Conservation (phyloP, 139 green algal genomes). For the Ettlia oleoabundans region DNA sequence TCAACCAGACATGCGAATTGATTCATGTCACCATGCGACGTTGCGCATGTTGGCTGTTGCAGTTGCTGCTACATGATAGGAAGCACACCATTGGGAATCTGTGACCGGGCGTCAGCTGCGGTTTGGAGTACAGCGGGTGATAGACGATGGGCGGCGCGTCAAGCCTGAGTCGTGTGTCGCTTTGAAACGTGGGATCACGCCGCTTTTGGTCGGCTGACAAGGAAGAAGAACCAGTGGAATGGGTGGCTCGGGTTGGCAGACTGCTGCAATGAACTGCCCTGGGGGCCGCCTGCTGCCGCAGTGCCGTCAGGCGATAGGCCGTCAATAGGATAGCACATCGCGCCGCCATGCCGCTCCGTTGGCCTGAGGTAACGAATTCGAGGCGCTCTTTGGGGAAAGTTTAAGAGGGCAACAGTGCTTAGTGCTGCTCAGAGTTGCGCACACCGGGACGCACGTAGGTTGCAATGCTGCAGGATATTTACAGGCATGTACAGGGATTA, state of each 20-base stretch:
- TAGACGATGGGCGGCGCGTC: slow-evolving; percentile 29
- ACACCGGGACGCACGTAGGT: too few species aligned
- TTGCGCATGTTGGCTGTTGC: too few species aligned
- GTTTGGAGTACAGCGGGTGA: slow-evolving; percentile 68
- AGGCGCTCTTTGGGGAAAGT: too few species aligned
- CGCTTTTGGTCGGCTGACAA: not conserved
- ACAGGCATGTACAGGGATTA: too few species aligned
- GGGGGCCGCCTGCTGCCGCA: not conserved
- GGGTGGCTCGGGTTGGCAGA: not conserved
- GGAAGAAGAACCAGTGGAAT: not conserved
- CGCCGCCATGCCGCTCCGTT: too few species aligned
- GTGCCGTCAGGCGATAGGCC: not conserved
- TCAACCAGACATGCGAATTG: too few species aligned
- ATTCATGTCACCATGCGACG: too few species aligned
- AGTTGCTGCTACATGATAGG: too few species aligned
- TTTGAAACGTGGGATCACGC: not conserved
- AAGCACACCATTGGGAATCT: slow-evolving; percentile 82
- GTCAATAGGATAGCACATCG: not conserved
- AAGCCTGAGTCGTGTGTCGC: not conserved
- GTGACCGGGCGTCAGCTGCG: slow-evolving; percentile 68
- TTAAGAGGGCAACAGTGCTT: too few species aligned
- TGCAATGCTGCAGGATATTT: too few species aligned
- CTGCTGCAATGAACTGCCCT: not conserved
- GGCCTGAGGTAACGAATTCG: too few species aligned
- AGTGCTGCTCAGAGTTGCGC: too few species aligned